These are phyloP conservation scores for Cardamine chenopodiifolia DNA, from an alignment of 345 rosid genomes.

Conservation along the genomic window DNA sequence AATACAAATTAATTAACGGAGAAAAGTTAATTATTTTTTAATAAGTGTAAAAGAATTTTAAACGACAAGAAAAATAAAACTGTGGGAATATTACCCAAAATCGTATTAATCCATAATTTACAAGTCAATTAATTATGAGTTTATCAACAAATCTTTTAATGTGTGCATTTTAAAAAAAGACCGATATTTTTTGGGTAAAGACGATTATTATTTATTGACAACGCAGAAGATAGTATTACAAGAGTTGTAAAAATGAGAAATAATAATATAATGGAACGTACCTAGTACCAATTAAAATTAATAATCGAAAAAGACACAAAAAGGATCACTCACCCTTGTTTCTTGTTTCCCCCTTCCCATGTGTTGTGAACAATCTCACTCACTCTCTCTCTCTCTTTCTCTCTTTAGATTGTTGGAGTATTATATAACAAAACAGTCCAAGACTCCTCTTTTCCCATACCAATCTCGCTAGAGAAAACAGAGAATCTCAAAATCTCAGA, in stretches of 20 bases:
- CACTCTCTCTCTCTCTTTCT: slow-evolving; percentile 17
- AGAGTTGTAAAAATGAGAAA: not conserved
- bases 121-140: not conserved
- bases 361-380: slow-evolving; percentile 42
- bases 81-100: not conserved
- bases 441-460: slow-evolving; percentile 37
- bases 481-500: slow-evolving; percentile 34
- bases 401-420: not conserved
- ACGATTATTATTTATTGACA: not conserved
- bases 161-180: not conserved
- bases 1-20: too few species aligned
- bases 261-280: not conserved
- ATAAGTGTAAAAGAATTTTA: too few species aligned
- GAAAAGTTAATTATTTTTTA: too few species aligned
- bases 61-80: too few species aligned
- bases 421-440: slow-evolving; percentile 37
- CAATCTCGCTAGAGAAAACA: slow-evolving; percentile 24
- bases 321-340: slow-evolving; percentile 34
- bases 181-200: not conserved
- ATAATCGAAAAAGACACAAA: slow-evolving; percentile 33
- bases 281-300: slow-evolving; percentile 29
- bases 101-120: not conserved
- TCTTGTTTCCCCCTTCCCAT: slow-evolving; percentile 38
- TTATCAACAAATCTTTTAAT: slow-evolving; percentile 1
- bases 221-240: not conserved